Evolutionary conservation across 768 basidiomycete species (phyloP).

Genomic region (Tulasnella sp.): DNA sequence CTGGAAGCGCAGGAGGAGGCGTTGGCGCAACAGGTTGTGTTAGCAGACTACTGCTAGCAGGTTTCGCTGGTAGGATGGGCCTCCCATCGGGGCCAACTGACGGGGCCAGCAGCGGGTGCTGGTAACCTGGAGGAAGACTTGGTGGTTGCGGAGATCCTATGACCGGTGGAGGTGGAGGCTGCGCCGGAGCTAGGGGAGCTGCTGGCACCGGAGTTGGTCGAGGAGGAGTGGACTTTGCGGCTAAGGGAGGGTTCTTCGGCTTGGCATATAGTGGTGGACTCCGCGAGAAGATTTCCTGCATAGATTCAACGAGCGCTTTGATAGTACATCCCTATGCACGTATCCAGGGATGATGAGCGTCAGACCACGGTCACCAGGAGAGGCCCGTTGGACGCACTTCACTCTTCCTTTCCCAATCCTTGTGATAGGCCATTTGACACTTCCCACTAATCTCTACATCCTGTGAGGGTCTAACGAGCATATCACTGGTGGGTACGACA

Average conservation of each 20-base stretch:
- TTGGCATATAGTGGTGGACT: conserved; percentile 87
- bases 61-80: not conserved
- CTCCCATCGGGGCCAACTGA: not conserved
- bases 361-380: conserved; percentile 5
- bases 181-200: conserved; percentile 16
- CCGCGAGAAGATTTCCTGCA: conserved; percentile 74
- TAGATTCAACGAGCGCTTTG: conserved; percentile 57
- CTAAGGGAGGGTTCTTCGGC: conserved; percentile 33
- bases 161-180: conserved; percentile 21
- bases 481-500: conserved; percentile 83
- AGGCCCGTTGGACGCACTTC: conserved; percentile 47
- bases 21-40: conserved; percentile 20
- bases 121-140: conserved; percentile 15
- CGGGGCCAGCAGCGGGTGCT: conserved; percentile 21
- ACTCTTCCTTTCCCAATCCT: conserved; percentile 69
- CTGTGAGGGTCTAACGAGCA: conserved; percentile 72
- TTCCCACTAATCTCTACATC: conserved; percentile 73
- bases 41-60: conserved; percentile 19
- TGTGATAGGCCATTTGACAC: conserved; percentile 57
- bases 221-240: conserved; percentile 13
- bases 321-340: conserved; percentile 71
- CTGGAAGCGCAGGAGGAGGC: conserved; percentile 21
- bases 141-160: too few relatives aligned
- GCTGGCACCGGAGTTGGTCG: conserved; percentile 20
- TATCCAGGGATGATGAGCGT: conserved; percentile 2